Conservation (phyloP, 805 yeast species). For the Vanderwaltozyma tropicalis region DNA sequence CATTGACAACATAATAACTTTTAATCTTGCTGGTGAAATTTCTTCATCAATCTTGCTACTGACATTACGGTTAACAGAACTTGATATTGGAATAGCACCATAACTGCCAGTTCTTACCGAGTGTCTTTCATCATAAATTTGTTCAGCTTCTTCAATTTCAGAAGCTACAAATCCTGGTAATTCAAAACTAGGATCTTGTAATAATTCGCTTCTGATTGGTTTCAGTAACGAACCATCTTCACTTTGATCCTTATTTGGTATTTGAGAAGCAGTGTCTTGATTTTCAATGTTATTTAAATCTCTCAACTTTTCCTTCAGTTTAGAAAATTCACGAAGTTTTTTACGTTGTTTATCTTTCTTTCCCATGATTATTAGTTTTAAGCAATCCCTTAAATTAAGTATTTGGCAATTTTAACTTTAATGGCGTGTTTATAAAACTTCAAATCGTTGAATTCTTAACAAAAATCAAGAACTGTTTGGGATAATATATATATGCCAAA, state of each 20-base stretch:
- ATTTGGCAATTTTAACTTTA: too few relatives aligned
- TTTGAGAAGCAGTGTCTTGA: too few relatives aligned
- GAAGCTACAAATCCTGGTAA: conserved; percentile 29
- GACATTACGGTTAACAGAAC: neutral
- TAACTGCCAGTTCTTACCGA: neutral
- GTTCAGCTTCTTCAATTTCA: conserved; percentile 25
- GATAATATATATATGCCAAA: too few relatives aligned
- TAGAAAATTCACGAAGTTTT: too few relatives aligned
- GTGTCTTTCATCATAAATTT: conserved; percentile 1
- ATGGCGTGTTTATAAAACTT: too few relatives aligned
- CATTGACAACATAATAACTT: conserved; percentile 33
- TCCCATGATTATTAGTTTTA: too few relatives aligned
- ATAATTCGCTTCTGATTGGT: conserved; percentile 7
- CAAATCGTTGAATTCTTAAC: too few relatives aligned
- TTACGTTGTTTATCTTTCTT: too few relatives aligned
- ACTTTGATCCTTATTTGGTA: neutral
- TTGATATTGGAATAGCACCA: neutral
- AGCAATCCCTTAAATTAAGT: too few relatives aligned
- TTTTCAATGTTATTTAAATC: too few relatives aligned
- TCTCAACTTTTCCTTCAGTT: too few relatives aligned
- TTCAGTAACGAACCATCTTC: neutral
- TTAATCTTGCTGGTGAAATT: conserved; percentile 12
- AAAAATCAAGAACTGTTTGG: too few relatives aligned
- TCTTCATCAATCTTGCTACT: neutral
- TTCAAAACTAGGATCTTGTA: conserved; percentile 26